Evolutionary conservation across 2,329 filamentous ascomycete species (phyloP), one percentile per base, ranked within the genome.

Genomic region (Pseudogymnoascus sp.): DNA sequence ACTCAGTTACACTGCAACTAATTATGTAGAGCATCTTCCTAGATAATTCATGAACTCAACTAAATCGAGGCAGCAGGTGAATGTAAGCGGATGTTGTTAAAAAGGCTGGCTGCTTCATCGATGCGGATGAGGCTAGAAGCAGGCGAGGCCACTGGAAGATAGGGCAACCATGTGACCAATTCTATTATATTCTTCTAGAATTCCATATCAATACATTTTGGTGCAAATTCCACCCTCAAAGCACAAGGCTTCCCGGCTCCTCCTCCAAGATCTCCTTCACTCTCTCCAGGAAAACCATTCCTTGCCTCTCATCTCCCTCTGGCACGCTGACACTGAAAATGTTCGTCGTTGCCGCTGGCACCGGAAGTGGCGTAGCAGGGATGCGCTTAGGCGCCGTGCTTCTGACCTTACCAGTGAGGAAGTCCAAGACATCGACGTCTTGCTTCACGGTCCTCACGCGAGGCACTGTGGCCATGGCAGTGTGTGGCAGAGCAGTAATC

Each of bases 191-290:
- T 56, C 46, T 53, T 31, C 46, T 53, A 19, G 46, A 56, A 56
- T 56, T 53, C 11, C 46, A 2, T 56, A 56, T 56, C 46, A 56
- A 33, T 56, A 56, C 46, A 56, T 56, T 56, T 56, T 56, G 46
- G 23, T 42, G 40, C 26, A 56, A 21, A 33, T 7, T 7, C 31
- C 31, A 33, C 21, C 63, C 62, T 80, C 75, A 87, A 73, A 87
- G 71, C 59, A 96, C 84, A 71, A 96, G 77, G 70, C 87, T 82
- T 35, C 87, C 90, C 13, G 91, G 91, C 76, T 95, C 89, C 67
- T 85, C 82, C 77, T 96, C 91, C 69, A 99, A 76, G 26, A 93
- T 87, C 53, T 82, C 78, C 85, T 96, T 97, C 72, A 97, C 84
- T 70, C 91, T 85, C 77, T 93, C 88, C 67, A 99, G 76, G 78